A percentile compares a stretch with the other conserved stretches of the same genome.
Evolutionary conservation across 768 basidiomycete species (phyloP).

Genomic region (Boletus reticulatus): DNA sequence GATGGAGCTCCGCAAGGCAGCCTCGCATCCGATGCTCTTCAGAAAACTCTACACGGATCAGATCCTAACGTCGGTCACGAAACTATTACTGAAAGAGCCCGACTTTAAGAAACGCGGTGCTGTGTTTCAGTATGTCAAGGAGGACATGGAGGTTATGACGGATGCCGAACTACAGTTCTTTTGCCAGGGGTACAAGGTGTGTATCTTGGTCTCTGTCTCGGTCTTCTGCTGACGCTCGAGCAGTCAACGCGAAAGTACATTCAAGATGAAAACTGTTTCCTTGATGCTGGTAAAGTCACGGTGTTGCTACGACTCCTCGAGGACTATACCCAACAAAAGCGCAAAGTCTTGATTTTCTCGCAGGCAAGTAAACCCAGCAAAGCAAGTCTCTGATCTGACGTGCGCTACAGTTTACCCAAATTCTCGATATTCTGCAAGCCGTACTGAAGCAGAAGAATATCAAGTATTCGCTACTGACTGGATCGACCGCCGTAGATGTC

Average conservation of each 20-base stretch:
- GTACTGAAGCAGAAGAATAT: constrained; percentile 70
- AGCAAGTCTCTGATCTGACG: neutral
- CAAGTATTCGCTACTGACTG: constrained; percentile 83
- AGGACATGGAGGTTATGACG: constrained; percentile 98
- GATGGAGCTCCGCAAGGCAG: constrained; percentile 97
- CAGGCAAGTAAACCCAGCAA: constrained; percentile 55
- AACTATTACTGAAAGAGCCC: constrained; percentile 82
- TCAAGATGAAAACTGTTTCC: constrained; percentile 70
- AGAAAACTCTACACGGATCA: constrained; percentile 79
- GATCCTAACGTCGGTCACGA: constrained; percentile 70
- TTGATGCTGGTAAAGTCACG: constrained; percentile 86
- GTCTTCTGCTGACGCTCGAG: constrained; percentile 7
- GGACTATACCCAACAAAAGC: constrained; percentile 60
- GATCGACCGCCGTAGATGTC: constrained; percentile 90
- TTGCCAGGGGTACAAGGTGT: constrained; percentile 81
- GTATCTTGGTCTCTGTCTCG: neutral
- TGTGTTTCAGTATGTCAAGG: constrained; percentile 82
- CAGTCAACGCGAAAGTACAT: constrained; percentile 74
- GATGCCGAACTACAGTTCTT: constrained; percentile 93
- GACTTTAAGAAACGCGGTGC: constrained; percentile 86
- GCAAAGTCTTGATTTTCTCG: constrained; percentile 91
- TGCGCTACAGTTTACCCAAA: constrained; percentile 79
- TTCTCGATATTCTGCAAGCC: constrained; percentile 88
- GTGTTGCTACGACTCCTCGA: constrained; percentile 70
- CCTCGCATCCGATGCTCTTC: constrained; percentile 96